These are phyloP conservation scores for Metarhizium robertsii DNA, from an alignment of 2,329 filamentous ascomycete species.

Conservation along the genomic window DNA sequence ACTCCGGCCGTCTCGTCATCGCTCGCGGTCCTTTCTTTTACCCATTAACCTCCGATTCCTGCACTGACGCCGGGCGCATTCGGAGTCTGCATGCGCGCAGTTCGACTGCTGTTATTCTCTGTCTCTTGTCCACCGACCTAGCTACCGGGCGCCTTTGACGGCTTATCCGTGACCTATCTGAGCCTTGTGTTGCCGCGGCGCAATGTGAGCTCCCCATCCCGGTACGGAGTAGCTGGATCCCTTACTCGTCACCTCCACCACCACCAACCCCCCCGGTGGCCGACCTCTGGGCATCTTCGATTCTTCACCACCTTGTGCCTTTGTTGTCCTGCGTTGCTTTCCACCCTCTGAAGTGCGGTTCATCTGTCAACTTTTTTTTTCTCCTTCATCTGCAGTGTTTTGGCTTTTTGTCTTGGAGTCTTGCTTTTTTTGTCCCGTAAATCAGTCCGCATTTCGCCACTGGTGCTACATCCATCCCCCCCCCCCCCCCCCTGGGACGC, in stretches of 20 bases:
- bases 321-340: not conserved
- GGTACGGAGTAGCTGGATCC: slow-evolving; percentile 3
- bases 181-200: slow-evolving; percentile 10
- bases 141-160: not conserved
- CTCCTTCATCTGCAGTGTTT: no score
- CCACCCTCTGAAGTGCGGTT: not conserved
- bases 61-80: not conserved
- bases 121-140: not conserved
- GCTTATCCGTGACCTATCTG: not conserved
- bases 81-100: not conserved
- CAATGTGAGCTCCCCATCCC: slow-evolving; percentile 8
- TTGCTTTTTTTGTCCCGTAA: not conserved
- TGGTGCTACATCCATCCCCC: not conserved
- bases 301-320: not conserved
- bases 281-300: not conserved
- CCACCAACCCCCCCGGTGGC: not conserved
- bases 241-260: not conserved
- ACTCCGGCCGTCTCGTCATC: not conserved
- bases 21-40: not conserved
- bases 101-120: not conserved
- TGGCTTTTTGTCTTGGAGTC: not conserved
- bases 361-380: no score
- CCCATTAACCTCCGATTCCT: not conserved
- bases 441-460: not conserved
- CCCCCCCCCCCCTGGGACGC: not conserved